phyloP scores from a whole-genome alignment of 2,329 filamentous ascomycete genomes.

The Rhynchosporium secalis region DNA sequence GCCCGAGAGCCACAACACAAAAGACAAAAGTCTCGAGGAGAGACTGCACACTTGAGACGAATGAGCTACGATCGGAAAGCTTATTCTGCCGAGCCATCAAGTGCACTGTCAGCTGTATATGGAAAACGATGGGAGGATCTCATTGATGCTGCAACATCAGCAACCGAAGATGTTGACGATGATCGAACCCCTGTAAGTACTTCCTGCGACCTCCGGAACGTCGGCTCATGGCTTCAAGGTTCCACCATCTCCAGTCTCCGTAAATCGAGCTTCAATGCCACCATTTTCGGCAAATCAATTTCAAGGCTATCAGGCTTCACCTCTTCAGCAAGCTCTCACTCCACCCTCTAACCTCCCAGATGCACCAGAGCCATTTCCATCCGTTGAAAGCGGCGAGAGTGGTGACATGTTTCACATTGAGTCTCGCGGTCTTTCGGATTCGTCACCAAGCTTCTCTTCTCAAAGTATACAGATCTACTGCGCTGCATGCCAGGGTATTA shows the following conservation, averaged over 20 bases:
- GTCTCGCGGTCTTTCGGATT: slow-evolving; percentile 61
- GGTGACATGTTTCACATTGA: slow-evolving; percentile 73
- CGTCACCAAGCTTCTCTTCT: slow-evolving; percentile 72
- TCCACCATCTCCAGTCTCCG: slow-evolving; percentile 64
- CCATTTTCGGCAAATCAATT: slow-evolving; percentile 60
- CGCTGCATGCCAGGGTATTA: slow-evolving; percentile 78
- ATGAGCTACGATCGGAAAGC: slow-evolving; percentile 76
- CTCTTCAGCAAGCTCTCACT: slow-evolving; percentile 85
- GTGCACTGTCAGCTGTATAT: slow-evolving; percentile 51
- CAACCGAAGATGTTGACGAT: slow-evolving; percentile 86
- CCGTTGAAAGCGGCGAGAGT: slow-evolving; percentile 76
- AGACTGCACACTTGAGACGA: slow-evolving; percentile 66
- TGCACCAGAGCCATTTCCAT: slow-evolving; percentile 78
- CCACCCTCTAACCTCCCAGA: slow-evolving; percentile 71
- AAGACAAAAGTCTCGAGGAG: slow-evolving; percentile 70
- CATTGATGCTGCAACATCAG: slow-evolving; percentile 90
- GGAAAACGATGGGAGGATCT: slow-evolving; percentile 96
- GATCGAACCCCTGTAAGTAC: slow-evolving; percentile 80
- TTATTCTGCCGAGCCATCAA: slow-evolving; percentile 79
- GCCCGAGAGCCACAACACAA: slow-evolving; percentile 76
- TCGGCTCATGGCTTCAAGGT: slow-evolving; percentile 47
- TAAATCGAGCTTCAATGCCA: slow-evolving; percentile 62
- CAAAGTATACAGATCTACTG: slow-evolving; percentile 89
- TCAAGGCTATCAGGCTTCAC: slow-evolving; percentile 81
- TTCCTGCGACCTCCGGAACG: not conserved